Base-by-base conservation (phyloP, 1,139 yeast species). In the Debaryomycetaceae sp. region DNA sequence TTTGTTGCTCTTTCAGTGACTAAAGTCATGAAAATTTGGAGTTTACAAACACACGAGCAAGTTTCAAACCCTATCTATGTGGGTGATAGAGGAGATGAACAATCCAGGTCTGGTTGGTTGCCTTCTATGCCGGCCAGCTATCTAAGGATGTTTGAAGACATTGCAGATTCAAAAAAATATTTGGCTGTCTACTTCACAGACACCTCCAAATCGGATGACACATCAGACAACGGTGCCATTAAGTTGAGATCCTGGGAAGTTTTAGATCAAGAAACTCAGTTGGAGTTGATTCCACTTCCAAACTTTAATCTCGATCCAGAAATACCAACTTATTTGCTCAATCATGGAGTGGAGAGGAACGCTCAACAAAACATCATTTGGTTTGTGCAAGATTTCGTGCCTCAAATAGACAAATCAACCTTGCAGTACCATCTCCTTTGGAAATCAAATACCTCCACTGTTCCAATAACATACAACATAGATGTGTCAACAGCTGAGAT, bases 401-500 rank as follows among this genome's bases (percentile, higher is more conserved):
- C 56, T 8, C 50, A 78, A 64, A 46, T 63, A 62, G 52, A 56
- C 49, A 51, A 52, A 57, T 41, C 52, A 50, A 17, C 53, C 45
- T 38, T 69, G 49, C 49, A 49, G 17, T 61, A 63, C 44, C 56
- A 64, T 43, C 62, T 80, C 1, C 64, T 83, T 37, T 83, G 87
- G 87, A 84, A 83, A 54, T 80, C 87, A 47, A 83, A 84, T 50
- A 76, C 79, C 2, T 69, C 80, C 1, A 76, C 84, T 4, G 65
- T 73, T 24, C 57, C 79, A 24, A 58, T 60, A 6, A 52, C 56
- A 1, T 66, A 67, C 42, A 40, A 45, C 0, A 38, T 64, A 2
- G 50, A 57, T 40, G 24, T 53, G 9, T 40, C 47, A 6, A 51
- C 50, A 31, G 70, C 67, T 1, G 40, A 55, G 1, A 49, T 60